Conservation (phyloP, 192 early-diverging fungal genomes). For the Coemansia sp. region DNA sequence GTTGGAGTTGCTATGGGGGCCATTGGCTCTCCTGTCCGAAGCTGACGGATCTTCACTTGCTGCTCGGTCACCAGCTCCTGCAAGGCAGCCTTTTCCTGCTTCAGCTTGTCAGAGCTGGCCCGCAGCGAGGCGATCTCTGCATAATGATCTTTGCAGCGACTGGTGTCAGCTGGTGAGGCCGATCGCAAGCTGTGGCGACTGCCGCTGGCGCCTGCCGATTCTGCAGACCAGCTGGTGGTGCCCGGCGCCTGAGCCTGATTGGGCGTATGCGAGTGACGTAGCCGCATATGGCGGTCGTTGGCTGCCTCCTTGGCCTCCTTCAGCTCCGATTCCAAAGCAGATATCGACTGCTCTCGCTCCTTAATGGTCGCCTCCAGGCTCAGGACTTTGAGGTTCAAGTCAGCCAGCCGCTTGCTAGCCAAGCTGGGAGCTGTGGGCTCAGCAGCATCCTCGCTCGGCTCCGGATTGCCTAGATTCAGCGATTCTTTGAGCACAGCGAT, state of each 20-base stretch:
- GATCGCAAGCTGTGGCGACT: conserved; percentile 6
- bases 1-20: conserved; percentile 6
- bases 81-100: conserved; percentile 38
- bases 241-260: not conserved
- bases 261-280: conserved; percentile 35
- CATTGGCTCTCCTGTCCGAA: conserved; percentile 16
- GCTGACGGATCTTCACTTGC: conserved; percentile 42
- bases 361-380: conserved; percentile 25
- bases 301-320: conserved; percentile 18
- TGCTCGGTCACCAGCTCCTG: conserved; percentile 52
- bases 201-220: not conserved
- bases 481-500: conserved; percentile 30
- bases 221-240: not conserved
- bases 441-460: not conserved
- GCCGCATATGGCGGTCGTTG: conserved; percentile 48
- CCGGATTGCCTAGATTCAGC: conserved; percentile 21
- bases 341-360: conserved; percentile 17
- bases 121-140: conserved; percentile 37
- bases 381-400: conserved; percentile 40
- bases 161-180: not conserved
- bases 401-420: conserved; percentile 20
- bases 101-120: conserved; percentile 25
- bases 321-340: conserved; percentile 22
- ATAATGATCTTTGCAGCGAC: conserved; percentile 30
- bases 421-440: not conserved